These are phyloP conservation scores for Psilocybe tampanensis DNA, from an alignment of 768 basidiomycete genomes.

Conservation along the genomic window DNA sequence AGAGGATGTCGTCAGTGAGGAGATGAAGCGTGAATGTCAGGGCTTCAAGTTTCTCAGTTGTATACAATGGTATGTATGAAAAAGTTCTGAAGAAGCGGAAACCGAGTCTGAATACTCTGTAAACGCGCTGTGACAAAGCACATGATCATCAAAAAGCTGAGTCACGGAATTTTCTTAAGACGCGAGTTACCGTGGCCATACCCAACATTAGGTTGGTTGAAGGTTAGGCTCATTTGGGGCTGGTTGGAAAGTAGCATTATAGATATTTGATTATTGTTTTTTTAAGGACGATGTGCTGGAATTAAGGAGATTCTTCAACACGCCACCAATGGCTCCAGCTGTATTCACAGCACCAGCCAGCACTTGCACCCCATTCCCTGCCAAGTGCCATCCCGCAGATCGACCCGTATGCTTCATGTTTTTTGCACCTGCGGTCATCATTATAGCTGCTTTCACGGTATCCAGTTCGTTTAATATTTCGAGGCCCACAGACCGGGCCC, in stretches of 20 bases:
- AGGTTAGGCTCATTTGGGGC: no score
- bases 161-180: no score
- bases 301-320: constrained; percentile 28
- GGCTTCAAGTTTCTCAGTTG: no score
- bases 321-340: constrained; percentile 29
- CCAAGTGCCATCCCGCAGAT: constrained; percentile 33
- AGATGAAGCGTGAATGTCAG: no score
- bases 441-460: constrained; percentile 77
- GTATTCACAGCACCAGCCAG: constrained; percentile 36
- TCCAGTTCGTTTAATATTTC: constrained; percentile 92
- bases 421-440: constrained; percentile 73
- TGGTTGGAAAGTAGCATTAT: neutral
- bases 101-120: no score
- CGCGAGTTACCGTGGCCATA: no score
- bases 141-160: no score
- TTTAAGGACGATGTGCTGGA: constrained; percentile 30
- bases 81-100: no score
- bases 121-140: no score
- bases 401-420: constrained; percentile 8
- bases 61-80: no score
- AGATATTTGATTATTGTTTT: neutral
- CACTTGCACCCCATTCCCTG: constrained; percentile 49
- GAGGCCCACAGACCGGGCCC: constrained; percentile 84
- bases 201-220: no score
- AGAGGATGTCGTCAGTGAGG: no score